A percentile compares a stretch with the other conserved stretches of the same genome.
phyloP scores from a whole-genome alignment of 2,329 filamentous ascomycete genomes.

The Aspergillus ibericus region DNA sequence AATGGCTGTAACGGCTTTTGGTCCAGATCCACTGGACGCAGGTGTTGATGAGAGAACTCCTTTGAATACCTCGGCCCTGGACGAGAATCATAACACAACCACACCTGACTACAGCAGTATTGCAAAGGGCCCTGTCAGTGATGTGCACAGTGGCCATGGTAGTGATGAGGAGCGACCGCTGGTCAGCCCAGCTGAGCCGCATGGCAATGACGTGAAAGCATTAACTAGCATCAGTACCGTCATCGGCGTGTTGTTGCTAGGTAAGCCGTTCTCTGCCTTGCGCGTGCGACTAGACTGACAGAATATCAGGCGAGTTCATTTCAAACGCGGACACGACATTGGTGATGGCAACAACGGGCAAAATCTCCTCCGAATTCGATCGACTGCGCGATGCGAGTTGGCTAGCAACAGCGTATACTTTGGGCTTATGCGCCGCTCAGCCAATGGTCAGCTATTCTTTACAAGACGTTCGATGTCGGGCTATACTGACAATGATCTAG shows the following conservation, averaged over 20 bases:
- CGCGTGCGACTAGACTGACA: neutral
- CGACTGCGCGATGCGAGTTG: constrained; percentile 59
- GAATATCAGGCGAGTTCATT: constrained; percentile 59
- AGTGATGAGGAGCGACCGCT: constrained; percentile 7
- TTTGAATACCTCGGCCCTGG: neutral
- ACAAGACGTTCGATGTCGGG: neutral
- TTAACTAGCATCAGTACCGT: constrained; percentile 25
- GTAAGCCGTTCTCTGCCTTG: constrained; percentile 13
- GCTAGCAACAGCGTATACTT: constrained; percentile 55
- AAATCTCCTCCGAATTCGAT: constrained; percentile 62
- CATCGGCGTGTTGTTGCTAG: constrained; percentile 30
- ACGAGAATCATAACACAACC: neutral
- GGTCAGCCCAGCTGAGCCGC: neutral
- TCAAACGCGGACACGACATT: constrained; percentile 65
- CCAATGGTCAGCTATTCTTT: constrained; percentile 46
- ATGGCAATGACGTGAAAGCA: constrained; percentile 4
- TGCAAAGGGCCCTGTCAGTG: neutral
- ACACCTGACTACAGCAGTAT: constrained; percentile 4
- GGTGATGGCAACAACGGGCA: constrained; percentile 65
- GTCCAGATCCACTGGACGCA: neutral
- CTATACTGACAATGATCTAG: constrained; percentile 26
- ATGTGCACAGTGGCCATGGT: neutral
- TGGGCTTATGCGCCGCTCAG: constrained; percentile 55
- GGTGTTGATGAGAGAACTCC: constrained; percentile 1
- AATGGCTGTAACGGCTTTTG: neutral